These are phyloP conservation scores for Boletus sensibilis DNA, from an alignment of 768 basidiomycete genomes.

Conservation along the genomic window DNA sequence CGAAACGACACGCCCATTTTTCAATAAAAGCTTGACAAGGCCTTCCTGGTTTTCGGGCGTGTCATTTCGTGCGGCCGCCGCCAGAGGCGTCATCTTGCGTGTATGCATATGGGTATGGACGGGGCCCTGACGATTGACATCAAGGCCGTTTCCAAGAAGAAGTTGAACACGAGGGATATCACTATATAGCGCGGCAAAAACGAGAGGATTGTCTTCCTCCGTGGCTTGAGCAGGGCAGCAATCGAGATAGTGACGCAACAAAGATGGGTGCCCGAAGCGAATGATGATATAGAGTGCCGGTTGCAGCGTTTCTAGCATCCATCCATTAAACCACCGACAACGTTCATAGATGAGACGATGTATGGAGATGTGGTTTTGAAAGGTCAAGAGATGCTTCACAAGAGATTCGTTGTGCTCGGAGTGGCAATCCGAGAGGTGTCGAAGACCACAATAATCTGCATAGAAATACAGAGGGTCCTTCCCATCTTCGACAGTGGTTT, in stretches of 20 bases:
- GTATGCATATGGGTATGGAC: fast-evolving
- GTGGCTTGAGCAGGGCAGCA: background rate
- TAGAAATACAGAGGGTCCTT: background rate
- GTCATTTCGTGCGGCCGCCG: background rate
- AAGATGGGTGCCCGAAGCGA: background rate
- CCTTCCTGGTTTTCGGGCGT: background rate
- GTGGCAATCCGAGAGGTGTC: background rate
- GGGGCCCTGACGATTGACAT: background rate
- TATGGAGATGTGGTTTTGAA: background rate
- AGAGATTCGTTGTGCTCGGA: background rate
- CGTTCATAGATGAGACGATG: background rate
- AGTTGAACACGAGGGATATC: background rate
- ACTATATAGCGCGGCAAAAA: background rate
- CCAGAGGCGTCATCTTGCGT: background rate
- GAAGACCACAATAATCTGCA: background rate
- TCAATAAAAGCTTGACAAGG: background rate
- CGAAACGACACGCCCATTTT: background rate
- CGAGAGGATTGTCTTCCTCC: background rate
- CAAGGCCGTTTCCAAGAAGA: background rate
- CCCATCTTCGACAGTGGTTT: background rate
- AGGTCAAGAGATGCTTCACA: background rate
- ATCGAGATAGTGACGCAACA: background rate
- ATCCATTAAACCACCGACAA: background rate
- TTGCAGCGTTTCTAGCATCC: background rate
- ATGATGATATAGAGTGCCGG: background rate